Base-by-base conservation (phyloP, 1,284 basidiomycete species). In the Trametes sp. region DNA sequence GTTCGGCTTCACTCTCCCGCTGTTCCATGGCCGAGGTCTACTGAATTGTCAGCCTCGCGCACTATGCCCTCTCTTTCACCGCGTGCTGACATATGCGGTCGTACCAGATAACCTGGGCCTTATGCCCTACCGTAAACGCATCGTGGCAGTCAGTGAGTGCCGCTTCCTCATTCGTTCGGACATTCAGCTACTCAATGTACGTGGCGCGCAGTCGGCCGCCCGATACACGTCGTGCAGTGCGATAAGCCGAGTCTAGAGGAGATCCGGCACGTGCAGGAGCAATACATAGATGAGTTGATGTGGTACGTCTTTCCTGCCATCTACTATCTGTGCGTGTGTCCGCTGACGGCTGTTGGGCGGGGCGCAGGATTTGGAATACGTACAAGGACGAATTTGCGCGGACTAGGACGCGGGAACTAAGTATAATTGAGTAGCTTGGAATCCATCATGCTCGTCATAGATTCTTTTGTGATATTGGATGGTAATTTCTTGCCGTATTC, bases 1-100 rank as follows among this genome's bases (percentile, higher is more conserved):
- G 42, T 98, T 98, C 72, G 98, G 97, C 0, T 99, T 98, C 74
- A 99, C 97, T 0, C 78, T 99, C n/a, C 97, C 97, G 24, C 77
- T 97, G 45, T 97, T 98, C 77, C 95, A 97, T 76, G 96, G 96
- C 4, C 82, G 95, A 67, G 94, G 95, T 5, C 77, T 98, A 54
- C 84, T 98, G 70, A 98, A 98, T 76, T 97, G 95, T n/a, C n/a
- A n/a, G n/a, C n/a, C n/a, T n/a, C n/a, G n/a, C n/a, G n/a, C n/a
- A n/a, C n/a, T 95, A 66, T 49, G 90, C 19, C 16, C 76, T 8
- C 21, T 28, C 33, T 45, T 9, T 26, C 2, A 9, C 24, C 13
- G 13, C 51, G 23, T n/a, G 13, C 51, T 53, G 14, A 53, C 24
- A 7, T 36, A 14, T 41, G 19, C 52, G 26, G 57, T 54, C 29